Base-by-base conservation (phyloP, 108 stramenopile species). In the Cyclostephanos tholiformis region DNA sequence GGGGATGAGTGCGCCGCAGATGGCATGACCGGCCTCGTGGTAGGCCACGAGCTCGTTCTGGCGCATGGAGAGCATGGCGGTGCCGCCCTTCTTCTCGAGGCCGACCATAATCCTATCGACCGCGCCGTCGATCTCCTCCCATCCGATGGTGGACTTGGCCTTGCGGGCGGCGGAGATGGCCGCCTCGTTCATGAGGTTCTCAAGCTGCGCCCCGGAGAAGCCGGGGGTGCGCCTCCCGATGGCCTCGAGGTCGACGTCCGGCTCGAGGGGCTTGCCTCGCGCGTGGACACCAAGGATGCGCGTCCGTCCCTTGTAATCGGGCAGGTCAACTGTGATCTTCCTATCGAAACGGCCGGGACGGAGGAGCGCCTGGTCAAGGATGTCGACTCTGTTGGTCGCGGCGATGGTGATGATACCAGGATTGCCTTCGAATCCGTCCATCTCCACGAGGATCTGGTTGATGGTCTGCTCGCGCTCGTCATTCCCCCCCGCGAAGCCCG, bases 281-380 rank as follows among this genome's bases (percentile, higher is more conserved):
- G 89, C 68, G 80, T 99, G 98, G 14, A 98, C 94, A 27, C 85
- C 86, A 48, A 99, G 80, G 71, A 99, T 99, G 25, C 91, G 87
- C 39, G 81, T 84, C 9, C 99, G 87, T 16, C 97, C 99, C 51
- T 82, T 86, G 41, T 95, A 88, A 74, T 98, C 97, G 0, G 99
- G 98, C 44, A 98, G 88, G 20, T 98, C 93, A 17, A 99, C 97
- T 8, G 89, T 88, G 39, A 99, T 92, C 85, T 95, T 96, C 35
- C 96, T 82, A 88, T 99, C 99, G 85, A 99, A 99, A 58, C 99
- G 89, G 17, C 99, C 99, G 1, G 99, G 99, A 50, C 99, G 95
- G 17, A 97, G 71, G 23, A 99, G 70, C 8, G 99, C 99, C 46
- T 83, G 70, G 83, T 99, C 99, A 39, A 99, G 85, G 50, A 96